Evolutionary conservation across 495 filamentous ascomycete species (phyloP).

Genomic region (Recurvomyces mirabilis): DNA sequence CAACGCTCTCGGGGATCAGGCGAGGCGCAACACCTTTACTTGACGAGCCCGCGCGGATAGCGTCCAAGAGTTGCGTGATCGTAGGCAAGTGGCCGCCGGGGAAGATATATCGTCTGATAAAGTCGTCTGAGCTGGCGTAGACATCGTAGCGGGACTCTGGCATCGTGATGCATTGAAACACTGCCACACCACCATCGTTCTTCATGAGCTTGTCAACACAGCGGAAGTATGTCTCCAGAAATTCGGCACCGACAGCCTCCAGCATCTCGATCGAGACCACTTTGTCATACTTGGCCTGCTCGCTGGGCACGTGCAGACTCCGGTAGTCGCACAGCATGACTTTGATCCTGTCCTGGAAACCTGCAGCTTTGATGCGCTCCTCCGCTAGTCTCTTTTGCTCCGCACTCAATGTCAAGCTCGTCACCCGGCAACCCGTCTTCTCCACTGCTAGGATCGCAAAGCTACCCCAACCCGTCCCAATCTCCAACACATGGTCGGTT

Average conservation of each 20-base stretch:
- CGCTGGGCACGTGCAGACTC: constrained; percentile 13
- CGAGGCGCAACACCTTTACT: constrained; percentile 28
- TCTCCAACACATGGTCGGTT: constrained; percentile 36
- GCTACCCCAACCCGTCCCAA: constrained; percentile 26
- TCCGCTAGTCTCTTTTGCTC: constrained; percentile 26
- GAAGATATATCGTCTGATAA: constrained; percentile 66
- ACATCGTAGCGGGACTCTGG: constrained; percentile 43
- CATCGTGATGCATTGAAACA: constrained; percentile 69
- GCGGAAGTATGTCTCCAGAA: constrained; percentile 42
- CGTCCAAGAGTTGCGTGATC: constrained; percentile 47
- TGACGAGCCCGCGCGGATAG: constrained; percentile 45
- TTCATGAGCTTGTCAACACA: constrained; percentile 49
- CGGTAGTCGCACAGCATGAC: constrained; percentile 27
- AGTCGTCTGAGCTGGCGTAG: constrained; percentile 40
- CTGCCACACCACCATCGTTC: constrained; percentile 49
- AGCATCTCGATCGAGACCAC: constrained; percentile 66
- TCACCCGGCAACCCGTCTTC: constrained; percentile 24
- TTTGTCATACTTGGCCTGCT: constrained; percentile 45
- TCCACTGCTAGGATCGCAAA: constrained; percentile 25
- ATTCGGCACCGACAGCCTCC: constrained; percentile 58
- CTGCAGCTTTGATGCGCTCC: constrained; percentile 19
- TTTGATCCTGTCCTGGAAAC: constrained; percentile 22
- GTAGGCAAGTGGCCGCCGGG: constrained; percentile 63
- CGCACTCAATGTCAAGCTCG: constrained; percentile 20
- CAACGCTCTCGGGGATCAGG: constrained; percentile 49